A percentile compares a stretch with the other conserved stretches of the same genome.
These are phyloP conservation scores for Ceratocystis diversiconidia DNA, from an alignment of 2,329 filamentous ascomycete genomes.

Conservation along the genomic window DNA sequence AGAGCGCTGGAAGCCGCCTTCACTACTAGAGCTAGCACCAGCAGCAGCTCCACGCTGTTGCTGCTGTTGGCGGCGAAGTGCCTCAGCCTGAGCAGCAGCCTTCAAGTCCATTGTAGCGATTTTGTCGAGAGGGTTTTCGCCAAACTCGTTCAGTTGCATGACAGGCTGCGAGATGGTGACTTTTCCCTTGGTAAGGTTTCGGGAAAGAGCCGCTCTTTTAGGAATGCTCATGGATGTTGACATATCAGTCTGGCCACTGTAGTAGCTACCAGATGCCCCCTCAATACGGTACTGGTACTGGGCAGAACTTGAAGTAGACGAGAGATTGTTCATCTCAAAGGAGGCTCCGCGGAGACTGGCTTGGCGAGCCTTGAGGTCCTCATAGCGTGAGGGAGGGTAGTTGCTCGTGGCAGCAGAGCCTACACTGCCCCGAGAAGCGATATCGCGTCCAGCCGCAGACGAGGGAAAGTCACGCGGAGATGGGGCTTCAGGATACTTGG, in stretches of 20 bases:
- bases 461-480: slow-evolving; percentile 21
- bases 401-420: slow-evolving; percentile 31
- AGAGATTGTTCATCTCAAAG: slow-evolving; percentile 12
- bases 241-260: slow-evolving; percentile 15
- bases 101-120: slow-evolving; percentile 37
- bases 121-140: slow-evolving; percentile 30
- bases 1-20: slow-evolving; percentile 10
- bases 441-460: background rate
- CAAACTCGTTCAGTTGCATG: slow-evolving; percentile 24
- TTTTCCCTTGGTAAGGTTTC: slow-evolving; percentile 25
- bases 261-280: slow-evolving; percentile 11
- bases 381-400: slow-evolving; percentile 34
- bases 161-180: slow-evolving; percentile 38
- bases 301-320: background rate
- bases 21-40: background rate
- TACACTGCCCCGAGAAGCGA: slow-evolving; percentile 22
- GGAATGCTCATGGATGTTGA: slow-evolving; percentile 21
- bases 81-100: slow-evolving; percentile 35
- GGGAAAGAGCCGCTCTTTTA: slow-evolving; percentile 18
- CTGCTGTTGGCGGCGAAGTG: slow-evolving; percentile 29
- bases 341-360: background rate
- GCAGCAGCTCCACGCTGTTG: background rate
- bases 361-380: slow-evolving; percentile 33
- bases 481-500: slow-evolving; percentile 17
- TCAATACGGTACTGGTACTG: slow-evolving; percentile 12